Evolutionary conservation across 106 monocot species (phyloP), one percentile per base, ranked within the genome.

Genomic region (Apostasia shenzhenica): DNA sequence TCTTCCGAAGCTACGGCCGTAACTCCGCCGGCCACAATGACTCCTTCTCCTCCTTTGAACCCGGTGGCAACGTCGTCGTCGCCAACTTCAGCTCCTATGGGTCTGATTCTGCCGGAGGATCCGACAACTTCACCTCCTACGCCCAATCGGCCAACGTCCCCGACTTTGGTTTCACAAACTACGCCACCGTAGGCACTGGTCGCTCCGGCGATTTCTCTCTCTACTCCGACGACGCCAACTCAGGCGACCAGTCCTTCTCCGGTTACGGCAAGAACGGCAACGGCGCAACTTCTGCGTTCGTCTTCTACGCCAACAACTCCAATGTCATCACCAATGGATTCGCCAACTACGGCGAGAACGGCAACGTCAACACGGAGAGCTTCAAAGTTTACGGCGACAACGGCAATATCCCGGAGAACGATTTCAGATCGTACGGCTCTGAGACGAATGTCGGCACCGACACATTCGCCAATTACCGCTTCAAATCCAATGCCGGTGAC

Each of bases 1-100:
- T 77, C n/a, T 99, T 99, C 83, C 86, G 86, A 14, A 78, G 92
- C 12, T 99, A 99, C 79, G 76, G 84, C 73, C 81, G 87, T 14
- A 77, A 74, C 55, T 72, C 84, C 14, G 48, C 52, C 57, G 79
- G 76, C 43, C 81, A 79, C 66, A 42, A 73, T 40, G 84, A 81
- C 65, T 5, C 61, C 44, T 99, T 99, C 73, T 1, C 81, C 46
- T 4, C 38, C 61, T 99, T 92, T 75, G 64, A 73, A 40, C 59
- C 68, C 40, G 62, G 80, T 14, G 88, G 83, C 55, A 87, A 84
- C 69, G 81, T 90, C 45, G 84, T 77, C 61, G 59, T 37, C 2
- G n/a, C 79, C 55, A 91, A 85, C 75, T 95, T 91, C 88, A 91
- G 85, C 59, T 75, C 74, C 13, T 94, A 94, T 72, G 90, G 68